A percentile compares a stretch with the other conserved stretches of the same genome.
Conservation (phyloP, 164 flowering plant species). For the Vitis rupestris region DNA sequence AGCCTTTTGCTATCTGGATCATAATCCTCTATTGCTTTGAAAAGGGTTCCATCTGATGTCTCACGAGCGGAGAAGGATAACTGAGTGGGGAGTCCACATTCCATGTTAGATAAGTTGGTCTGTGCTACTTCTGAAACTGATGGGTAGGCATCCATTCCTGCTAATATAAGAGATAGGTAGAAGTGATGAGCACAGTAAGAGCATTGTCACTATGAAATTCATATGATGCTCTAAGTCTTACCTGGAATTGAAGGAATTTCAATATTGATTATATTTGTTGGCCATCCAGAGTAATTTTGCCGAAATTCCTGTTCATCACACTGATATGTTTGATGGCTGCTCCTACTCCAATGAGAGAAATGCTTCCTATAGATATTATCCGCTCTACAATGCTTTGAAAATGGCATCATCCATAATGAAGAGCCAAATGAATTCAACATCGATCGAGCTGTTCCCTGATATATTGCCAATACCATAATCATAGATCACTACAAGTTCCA, state of each 20-base stretch:
- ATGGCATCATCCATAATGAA: conserved; percentile 94
- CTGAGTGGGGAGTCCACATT: conserved; percentile 84
- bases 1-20: conserved; percentile 92
- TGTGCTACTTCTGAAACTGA: conserved; percentile 51
- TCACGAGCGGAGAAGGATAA: conserved; percentile 95
- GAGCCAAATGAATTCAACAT: conserved; percentile 95
- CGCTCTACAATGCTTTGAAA: conserved; percentile 81
- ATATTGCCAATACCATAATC: conserved; percentile 35
- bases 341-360: conserved; percentile 51
- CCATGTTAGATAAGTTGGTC: conserved; percentile 55
- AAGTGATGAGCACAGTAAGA: conserved; percentile 2
- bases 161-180: conserved; percentile 8
- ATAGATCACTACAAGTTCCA: conserved; percentile 15
- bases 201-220: background rate
- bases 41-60: conserved; percentile 88
- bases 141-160: conserved; percentile 72
- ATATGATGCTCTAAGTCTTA: conserved; percentile 26
- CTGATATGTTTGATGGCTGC: conserved; percentile 44
- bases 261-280: conserved; percentile 79
- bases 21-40: conserved; percentile 91
- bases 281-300: conserved; percentile 88
- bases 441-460: conserved; percentile 94
- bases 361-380: conserved; percentile 68
- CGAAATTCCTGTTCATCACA: conserved; percentile 70
- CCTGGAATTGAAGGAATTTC: conserved; percentile 79